These are phyloP conservation scores for Calocera viscosa DNA, from an alignment of 768 basidiomycete genomes.

Conservation along the genomic window DNA sequence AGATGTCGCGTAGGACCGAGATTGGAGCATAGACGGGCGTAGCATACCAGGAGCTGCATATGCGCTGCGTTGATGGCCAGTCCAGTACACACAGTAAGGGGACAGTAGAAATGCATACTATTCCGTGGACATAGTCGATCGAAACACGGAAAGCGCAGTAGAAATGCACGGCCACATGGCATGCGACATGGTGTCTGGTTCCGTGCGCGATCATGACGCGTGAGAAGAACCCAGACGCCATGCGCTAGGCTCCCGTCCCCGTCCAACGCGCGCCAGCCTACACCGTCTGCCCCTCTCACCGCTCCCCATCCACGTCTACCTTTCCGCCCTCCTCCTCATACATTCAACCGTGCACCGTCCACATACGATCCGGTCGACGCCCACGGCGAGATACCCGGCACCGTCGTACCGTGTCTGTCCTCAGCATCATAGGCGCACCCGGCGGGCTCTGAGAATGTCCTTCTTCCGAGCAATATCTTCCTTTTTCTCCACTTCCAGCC, in stretches of 20 bases:
- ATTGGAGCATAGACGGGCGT: neutral
- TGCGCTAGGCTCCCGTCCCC: neutral
- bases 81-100: too few species aligned
- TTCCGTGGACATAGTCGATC: neutral
- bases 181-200: neutral
- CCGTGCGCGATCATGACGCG: neutral
- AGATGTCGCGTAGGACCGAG: slow-evolving; percentile 14
- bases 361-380: neutral
- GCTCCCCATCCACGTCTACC: neutral
- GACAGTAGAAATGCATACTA: too few species aligned
- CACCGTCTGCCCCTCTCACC: slow-evolving; percentile 8
- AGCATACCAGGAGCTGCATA: too few species aligned
- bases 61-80: too few species aligned
- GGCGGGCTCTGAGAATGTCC: neutral
- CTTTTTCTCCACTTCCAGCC: neutral
- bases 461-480: neutral
- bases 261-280: neutral
- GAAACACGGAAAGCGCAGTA: neutral
- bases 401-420: neutral
- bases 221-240: neutral
- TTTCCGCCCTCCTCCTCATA: neutral
- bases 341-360: neutral
- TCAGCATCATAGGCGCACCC: neutral
- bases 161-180: neutral
- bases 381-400: neutral